phyloP scores from a whole-genome alignment of 1,139 yeast species.

The Yamadazyma friedrichii region DNA sequence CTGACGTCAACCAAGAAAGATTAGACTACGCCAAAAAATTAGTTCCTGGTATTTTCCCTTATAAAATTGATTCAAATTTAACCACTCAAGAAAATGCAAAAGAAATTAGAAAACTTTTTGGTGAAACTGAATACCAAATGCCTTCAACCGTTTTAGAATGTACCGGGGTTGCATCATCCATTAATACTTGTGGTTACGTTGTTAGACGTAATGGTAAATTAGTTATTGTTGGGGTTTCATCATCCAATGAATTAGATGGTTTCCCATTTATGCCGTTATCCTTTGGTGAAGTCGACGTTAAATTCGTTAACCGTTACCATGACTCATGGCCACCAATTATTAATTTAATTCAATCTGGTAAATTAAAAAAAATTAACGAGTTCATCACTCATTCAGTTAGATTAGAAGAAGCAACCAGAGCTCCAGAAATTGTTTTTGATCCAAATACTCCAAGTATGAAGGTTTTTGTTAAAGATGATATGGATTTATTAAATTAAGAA shows the following conservation, averaged over 20 bases:
- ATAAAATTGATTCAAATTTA: slow-evolving; percentile 31
- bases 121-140: slow-evolving; percentile 27
- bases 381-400: slow-evolving; percentile 76
- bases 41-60: slow-evolving; percentile 56
- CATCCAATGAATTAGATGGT: slow-evolving; percentile 67
- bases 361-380: slow-evolving; percentile 18
- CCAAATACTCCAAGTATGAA: slow-evolving; percentile 19
- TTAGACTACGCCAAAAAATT: slow-evolving; percentile 57
- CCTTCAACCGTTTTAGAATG: slow-evolving; percentile 55
- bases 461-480: slow-evolving; percentile 18
- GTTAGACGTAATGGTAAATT: slow-evolving; percentile 23
- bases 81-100: slow-evolving; percentile 37
- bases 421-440: slow-evolving; percentile 52
- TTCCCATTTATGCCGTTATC: slow-evolving; percentile 68
- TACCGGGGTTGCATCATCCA: slow-evolving; percentile 43
- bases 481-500: slow-evolving; percentile 14
- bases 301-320: slow-evolving; percentile 57
- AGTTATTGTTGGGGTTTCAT: slow-evolving; percentile 42
- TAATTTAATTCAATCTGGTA: slow-evolving; percentile 40
- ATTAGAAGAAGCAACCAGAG: slow-evolving; percentile 74
- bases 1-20: slow-evolving; percentile 62
- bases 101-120: slow-evolving; percentile 36
- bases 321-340: slow-evolving; percentile 53
- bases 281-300: slow-evolving; percentile 66
- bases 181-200: slow-evolving; percentile 62